phyloP scores from a whole-genome alignment of 129 eudicot species.

The Sambucus nigra region DNA sequence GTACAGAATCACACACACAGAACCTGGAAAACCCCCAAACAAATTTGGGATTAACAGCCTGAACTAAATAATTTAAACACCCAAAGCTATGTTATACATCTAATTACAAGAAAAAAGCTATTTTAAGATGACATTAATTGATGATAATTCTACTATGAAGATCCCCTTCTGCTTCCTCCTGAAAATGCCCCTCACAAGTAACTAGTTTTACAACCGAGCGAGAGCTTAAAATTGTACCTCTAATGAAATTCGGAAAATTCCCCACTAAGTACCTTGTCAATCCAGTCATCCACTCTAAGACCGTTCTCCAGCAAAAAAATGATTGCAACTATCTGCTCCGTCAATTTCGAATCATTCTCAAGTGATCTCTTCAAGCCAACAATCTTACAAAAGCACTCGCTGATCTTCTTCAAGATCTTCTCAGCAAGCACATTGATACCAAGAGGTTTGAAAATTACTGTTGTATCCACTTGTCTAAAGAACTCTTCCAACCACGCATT shows the following conservation, averaged over 20 bases:
- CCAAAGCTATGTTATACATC: conserved; percentile 28
- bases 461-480: conserved; percentile 28
- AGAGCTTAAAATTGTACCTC: conserved; percentile 32
- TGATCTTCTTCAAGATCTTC: conserved; percentile 27
- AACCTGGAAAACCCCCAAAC: not conserved
- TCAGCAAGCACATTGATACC: conserved; percentile 51
- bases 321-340: conserved; percentile 68
- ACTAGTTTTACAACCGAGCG: conserved; percentile 48
- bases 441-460: conserved; percentile 44
- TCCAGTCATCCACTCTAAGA: conserved; percentile 53
- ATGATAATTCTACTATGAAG: conserved; percentile 41
- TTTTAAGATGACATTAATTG: conserved; percentile 25
- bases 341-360: conserved; percentile 51
- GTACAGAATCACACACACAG: conserved; percentile 1
- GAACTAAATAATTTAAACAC: not conserved
- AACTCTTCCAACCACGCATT: conserved; percentile 64
- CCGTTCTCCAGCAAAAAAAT: conserved; percentile 23
- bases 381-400: conserved; percentile 23
- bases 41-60: not conserved
- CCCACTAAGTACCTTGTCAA: conserved; percentile 38
- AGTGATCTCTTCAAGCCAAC: conserved; percentile 38
- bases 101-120: conserved; percentile 7
- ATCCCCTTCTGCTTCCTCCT: conserved; percentile 11
- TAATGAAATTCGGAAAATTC: conserved; percentile 51
- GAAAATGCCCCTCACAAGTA: conserved; percentile 35